Percentiles rank a stretch among this genome's conserved stretches.
Conservation (phyloP, 2,329 filamentous ascomycete species). For the Teratosphaeria pseudoeucalypti region DNA sequence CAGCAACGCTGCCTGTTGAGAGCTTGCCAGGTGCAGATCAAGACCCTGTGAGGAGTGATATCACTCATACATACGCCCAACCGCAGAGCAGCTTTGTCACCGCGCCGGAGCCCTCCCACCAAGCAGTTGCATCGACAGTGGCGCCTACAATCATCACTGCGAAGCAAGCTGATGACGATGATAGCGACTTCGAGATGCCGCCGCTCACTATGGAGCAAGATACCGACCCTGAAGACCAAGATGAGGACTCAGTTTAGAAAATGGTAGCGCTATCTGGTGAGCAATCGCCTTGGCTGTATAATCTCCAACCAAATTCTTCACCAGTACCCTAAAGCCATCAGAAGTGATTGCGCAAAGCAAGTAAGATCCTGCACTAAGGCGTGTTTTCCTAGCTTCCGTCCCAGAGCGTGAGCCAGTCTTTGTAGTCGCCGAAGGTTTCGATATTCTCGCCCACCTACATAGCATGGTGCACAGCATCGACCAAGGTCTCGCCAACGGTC, state of each 20-base stretch:
- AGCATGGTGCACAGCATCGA: not conserved
- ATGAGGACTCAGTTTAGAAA: not conserved
- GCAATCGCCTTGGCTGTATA: not conserved
- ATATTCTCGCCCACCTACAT: not conserved
- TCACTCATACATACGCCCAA: constrained; percentile 2
- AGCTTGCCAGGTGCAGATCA: constrained; percentile 6
- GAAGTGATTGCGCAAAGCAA: too few relatives aligned
- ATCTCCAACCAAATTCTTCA: too few relatives aligned
- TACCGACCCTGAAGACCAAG: constrained; percentile 13
- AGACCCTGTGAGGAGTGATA: constrained; percentile 1
- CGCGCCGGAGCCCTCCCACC: constrained; percentile 4
- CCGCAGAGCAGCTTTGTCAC: constrained; percentile 4
- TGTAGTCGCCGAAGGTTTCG: not conserved
- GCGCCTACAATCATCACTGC: not conserved
- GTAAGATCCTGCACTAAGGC: too few relatives aligned
- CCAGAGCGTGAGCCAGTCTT: not conserved
- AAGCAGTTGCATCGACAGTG: not conserved
- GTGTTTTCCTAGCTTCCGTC: not conserved
- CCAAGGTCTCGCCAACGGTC: not conserved
- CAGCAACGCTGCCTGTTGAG: not conserved
- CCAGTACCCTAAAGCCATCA: too few relatives aligned
- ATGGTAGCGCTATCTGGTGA: not conserved
- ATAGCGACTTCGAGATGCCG: constrained; percentile 28
- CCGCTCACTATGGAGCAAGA: constrained; percentile 24
- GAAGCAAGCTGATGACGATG: constrained; percentile 14